A percentile compares a stretch with the other conserved stretches of the same genome.
These are phyloP conservation scores for Debaryomyces fabryi DNA, from an alignment of 1,139 yeast genomes.

Conservation along the genomic window DNA sequence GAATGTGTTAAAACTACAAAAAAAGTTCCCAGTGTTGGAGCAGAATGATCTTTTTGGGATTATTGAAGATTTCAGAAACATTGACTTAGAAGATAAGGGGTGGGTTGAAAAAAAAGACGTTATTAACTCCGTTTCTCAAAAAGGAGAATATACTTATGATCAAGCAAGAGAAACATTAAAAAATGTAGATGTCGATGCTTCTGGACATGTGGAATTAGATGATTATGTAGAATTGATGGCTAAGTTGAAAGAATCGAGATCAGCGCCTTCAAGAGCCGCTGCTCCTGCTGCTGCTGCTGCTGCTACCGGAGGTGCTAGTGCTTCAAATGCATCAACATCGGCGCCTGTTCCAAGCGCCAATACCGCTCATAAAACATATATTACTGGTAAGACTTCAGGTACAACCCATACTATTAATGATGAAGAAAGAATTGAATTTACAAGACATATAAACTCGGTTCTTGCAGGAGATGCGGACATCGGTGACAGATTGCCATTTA, in stretches of 20 bases:
- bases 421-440: conserved; percentile 94
- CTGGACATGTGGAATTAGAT: conserved; percentile 95
- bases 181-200: conserved; percentile 89
- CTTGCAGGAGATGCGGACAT: conserved; percentile 87
- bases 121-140: conserved; percentile 76
- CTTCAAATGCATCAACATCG: conserved; percentile 20
- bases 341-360: conserved; percentile 51
- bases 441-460: conserved; percentile 92
- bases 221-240: conserved; percentile 90
- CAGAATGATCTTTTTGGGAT: conserved; percentile 86
- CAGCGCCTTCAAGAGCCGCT: conserved; percentile 23
- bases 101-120: conserved; percentile 92
- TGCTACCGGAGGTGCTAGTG: conserved; percentile 18
- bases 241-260: conserved; percentile 54
- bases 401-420: conserved; percentile 97
- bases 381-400: conserved; percentile 80
- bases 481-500: conserved; percentile 86
- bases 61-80: conserved; percentile 73
- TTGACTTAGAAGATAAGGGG: conserved; percentile 93
- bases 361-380: conserved; percentile 72
- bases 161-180: conserved; percentile 93
- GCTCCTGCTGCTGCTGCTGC: conserved; percentile 20
- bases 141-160: conserved; percentile 84
- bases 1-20: conserved; percentile 61
- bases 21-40: conserved; percentile 80